Base-by-base conservation (phyloP, 371 early-diverging fungal species). In the Circinella umbellata region DNA sequence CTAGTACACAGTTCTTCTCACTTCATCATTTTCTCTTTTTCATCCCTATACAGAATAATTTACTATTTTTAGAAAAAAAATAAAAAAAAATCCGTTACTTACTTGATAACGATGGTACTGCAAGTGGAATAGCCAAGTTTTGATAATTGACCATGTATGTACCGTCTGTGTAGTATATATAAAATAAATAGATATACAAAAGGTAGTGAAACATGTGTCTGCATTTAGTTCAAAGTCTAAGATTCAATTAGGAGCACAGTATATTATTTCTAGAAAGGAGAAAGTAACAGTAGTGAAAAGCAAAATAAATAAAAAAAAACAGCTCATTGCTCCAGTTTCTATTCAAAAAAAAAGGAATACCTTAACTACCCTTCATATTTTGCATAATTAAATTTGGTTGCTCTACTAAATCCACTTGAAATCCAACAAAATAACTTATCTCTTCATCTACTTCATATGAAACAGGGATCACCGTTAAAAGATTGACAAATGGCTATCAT, bases 381-480 rank as follows among this genome's bases (percentile, higher is more conserved):
- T 83, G 80, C 39, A 91, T 71, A 65, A 91, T 91, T 10, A 87
- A 85, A 70, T 90, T 86, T 36, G 92, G 90, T 66, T 91, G 91
- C 49, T 89, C 89, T 3, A 91, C 88, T 39, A 92, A 69, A 69
- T 92, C 92, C 2, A 90, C 86, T 73, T 91, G 92, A 61, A 93
- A 83, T 11, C 91, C 93, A 61, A 93, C 89, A 82, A 88, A 91
- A 64, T 84, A 88, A 18, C 81, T 76, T 14, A 89, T 75, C 20
- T 87, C 82, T 5, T 79, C 78, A 39, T 79, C 78, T 38, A 72
- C 53, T 13, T 81, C 85, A 59, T 72, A 73, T 13, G 74, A 76
- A 13, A 92, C 79, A 0, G 92, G 91, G 39, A 93, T 88, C 13
- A 91, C 82, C 8, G 92, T 91, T 20, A 91, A 72, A 20, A 90